These are phyloP conservation scores for Cladobotryum protrusum DNA, from an alignment of 2,329 filamentous ascomycete species.

Conservation along the genomic window DNA sequence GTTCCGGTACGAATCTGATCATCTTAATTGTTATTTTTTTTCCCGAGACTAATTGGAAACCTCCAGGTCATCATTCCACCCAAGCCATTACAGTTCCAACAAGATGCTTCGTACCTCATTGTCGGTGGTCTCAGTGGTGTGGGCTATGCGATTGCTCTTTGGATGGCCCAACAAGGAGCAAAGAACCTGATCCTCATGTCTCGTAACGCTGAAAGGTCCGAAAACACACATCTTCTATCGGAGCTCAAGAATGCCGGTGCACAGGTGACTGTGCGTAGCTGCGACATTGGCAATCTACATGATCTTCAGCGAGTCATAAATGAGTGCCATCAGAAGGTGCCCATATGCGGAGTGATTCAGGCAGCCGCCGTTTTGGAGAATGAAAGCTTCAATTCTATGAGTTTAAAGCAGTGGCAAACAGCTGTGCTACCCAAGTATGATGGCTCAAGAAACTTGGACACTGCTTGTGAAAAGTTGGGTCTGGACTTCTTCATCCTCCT, in stretches of 20 bases:
- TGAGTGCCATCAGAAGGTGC: too few species aligned
- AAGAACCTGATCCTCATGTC: neutral
- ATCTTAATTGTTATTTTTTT: neutral
- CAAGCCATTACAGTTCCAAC: neutral
- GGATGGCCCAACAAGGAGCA: neutral
- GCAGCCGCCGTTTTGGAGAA: neutral
- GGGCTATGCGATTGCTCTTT: neutral
- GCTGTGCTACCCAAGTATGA: neutral
- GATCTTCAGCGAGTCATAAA: too few species aligned
- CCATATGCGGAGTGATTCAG: neutral
- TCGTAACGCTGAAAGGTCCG: neutral
- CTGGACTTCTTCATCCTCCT: conserved; percentile 32
- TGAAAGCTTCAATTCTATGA: neutral
- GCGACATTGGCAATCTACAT: too few species aligned
- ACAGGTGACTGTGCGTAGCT: too few species aligned
- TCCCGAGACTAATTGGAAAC: neutral
- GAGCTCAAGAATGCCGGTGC: too few species aligned
- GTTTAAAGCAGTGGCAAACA: neutral
- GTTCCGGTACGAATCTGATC: neutral
- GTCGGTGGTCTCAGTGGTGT: neutral
- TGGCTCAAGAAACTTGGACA: neutral
- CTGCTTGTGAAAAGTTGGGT: neutral
- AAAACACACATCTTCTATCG: too few species aligned
- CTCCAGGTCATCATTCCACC: neutral
- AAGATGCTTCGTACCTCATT: neutral